Base-by-base conservation (phyloP, 2,329 filamentous ascomycete species). In the Raffaelea arxii region DNA sequence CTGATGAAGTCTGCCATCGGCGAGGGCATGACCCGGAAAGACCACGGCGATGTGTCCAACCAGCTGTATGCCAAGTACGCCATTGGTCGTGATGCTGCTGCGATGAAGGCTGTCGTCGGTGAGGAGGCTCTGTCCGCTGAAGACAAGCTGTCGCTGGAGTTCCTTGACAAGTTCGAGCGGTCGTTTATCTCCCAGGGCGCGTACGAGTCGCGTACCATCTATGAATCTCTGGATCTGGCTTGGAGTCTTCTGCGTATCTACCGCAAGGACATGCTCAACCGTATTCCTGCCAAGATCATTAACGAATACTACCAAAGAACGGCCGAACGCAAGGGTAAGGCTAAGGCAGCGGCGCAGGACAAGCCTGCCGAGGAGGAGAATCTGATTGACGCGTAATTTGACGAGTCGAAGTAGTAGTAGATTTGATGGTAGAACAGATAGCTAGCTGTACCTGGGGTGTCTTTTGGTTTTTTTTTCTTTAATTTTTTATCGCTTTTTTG, bases 1-100 rank as follows among this genome's bases (percentile, higher is more conserved):
- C 84, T 98, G 63, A 98, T 98, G 92, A 98, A 98, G 71, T 98
- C 92, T 61, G 92, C 92, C 65, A 98, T 98, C 61, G 92, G 92
- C 59, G 90, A 97, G 71, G 88, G 88, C 54, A 91, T 90, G 77
- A 98, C 92, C 23, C 86, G 92, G 59, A 90, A 87, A 68, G 94
- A 98, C 61, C 92, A 98, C 69, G 87, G 88, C 57, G 92, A 98
- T 70, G 92, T 98, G 43, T 98, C 92, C 56, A 98, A 98, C 75
- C 92, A 98, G 75, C 79, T 98, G 54, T 98, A 98, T 66, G 92
- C 92, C 70, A 98, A 98, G 72, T 98, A 98, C 66, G 92, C 92
- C 66, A 97, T 98, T 63, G 92, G 92, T 63, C 90, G 91, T 77
- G 92, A 98, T 61, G 92, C 92, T 19, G 91, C 94, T 32, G 85